Percentiles rank a stretch among this genome's conserved stretches.
Evolutionary conservation across 179 eudicot genomes (phyloP).

Genomic region (Nepenthes alata): DNA sequence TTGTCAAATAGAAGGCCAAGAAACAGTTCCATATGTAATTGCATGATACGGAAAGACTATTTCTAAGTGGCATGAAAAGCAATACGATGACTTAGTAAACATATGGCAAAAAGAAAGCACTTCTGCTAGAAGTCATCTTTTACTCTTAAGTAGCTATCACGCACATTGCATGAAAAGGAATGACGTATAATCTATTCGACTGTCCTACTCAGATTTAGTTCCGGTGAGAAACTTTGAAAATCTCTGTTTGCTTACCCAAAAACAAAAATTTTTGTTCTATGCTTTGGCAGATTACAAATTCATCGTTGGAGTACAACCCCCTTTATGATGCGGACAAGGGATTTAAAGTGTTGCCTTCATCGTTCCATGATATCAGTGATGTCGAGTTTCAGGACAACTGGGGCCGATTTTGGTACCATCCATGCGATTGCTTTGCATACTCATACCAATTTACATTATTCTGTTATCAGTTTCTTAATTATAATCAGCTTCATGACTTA

Average conservation of each 20-base stretch:
- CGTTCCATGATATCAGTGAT: slow-evolving; percentile 84
- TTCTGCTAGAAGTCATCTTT: too few species aligned
- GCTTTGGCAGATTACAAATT: slow-evolving; percentile 46
- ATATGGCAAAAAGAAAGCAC: too few species aligned
- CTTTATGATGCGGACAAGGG: slow-evolving; percentile 77
- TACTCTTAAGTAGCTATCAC: too few species aligned
- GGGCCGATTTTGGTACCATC: slow-evolving; percentile 79
- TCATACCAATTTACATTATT: not conserved
- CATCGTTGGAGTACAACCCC: slow-evolving; percentile 67
- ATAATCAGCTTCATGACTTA: slow-evolving; percentile 1
- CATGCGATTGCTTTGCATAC: not conserved
- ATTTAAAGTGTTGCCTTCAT: slow-evolving; percentile 69
- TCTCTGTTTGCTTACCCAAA: not conserved
- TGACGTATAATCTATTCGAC: too few species aligned
- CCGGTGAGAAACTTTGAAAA: not conserved
- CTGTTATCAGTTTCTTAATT: not conserved
- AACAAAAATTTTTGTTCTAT: not conserved
- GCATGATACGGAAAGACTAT: too few species aligned
- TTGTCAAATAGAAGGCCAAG: too few species aligned
- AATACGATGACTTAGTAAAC: too few species aligned
- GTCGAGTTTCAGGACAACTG: slow-evolving; percentile 94
- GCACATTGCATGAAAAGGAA: too few species aligned
- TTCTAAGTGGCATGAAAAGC: too few species aligned
- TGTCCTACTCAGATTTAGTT: too few species aligned
- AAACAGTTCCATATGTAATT: too few species aligned